Evolutionary conservation across 169 alveolate species (phyloP).

Genomic region (Cyclospora cayetanensis): DNA sequence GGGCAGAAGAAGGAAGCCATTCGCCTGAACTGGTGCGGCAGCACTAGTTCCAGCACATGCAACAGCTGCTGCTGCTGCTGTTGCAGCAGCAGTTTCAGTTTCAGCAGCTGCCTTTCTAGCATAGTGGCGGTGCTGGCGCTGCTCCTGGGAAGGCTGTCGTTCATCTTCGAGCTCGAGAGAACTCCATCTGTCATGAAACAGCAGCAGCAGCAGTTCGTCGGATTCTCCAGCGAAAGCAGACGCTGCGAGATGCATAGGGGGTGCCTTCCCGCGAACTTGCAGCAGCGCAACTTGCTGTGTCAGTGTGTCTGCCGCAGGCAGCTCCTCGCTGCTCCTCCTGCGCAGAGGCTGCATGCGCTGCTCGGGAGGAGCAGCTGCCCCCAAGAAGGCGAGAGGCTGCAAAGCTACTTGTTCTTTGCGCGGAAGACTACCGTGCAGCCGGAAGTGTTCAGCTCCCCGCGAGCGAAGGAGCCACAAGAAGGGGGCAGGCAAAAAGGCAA

Average conservation of each 20-base stretch:
- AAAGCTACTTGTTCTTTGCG: neutral
- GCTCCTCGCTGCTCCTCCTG: neutral
- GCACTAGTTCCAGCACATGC: no score
- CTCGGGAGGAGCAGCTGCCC: constrained; percentile 2
- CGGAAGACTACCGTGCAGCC: no score
- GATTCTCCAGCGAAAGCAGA: constrained; percentile 38
- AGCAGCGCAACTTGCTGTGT: constrained; percentile 33
- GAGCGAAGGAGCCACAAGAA: constrained; percentile 20
- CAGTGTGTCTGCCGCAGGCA: neutral
- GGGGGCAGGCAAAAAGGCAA: constrained; percentile 30
- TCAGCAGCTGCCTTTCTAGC: no score
- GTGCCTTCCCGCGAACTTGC: neutral
- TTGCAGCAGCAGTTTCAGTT: no score
- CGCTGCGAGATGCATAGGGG: constrained; percentile 2
- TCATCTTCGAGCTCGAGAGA: no score
- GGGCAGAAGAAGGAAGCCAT: neutral
- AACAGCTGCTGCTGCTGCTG: constrained; percentile 15
- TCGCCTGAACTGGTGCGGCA: neutral
- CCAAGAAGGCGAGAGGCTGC: neutral
- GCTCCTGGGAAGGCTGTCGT: no score
- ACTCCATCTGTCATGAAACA: constrained; percentile 2
- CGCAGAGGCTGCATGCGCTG: no score
- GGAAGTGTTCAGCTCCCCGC: neutral
- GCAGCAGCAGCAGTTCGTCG: constrained; percentile 41
- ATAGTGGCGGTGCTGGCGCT: no score